These are phyloP conservation scores for Trichoderma guizhouense DNA, from an alignment of 2,329 filamentous ascomycete genomes.

Conservation along the genomic window DNA sequence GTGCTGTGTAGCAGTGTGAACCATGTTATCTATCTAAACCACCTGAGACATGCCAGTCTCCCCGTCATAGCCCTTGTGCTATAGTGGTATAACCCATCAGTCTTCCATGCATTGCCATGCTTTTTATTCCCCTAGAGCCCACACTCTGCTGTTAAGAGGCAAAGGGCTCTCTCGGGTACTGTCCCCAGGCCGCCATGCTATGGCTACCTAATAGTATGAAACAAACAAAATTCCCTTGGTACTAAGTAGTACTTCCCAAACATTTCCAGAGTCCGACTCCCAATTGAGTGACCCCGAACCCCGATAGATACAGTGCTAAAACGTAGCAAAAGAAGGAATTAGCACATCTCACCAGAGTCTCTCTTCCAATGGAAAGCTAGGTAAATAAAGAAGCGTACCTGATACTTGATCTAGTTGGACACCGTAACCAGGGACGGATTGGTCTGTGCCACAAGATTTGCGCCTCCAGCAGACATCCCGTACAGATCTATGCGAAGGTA, in stretches of 20 bases:
- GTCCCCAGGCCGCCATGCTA: not conserved
- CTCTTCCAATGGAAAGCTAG: not conserved
- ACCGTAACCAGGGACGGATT: conserved; percentile 22
- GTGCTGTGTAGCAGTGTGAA: not conserved
- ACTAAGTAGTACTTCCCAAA: not conserved
- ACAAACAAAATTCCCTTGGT: not conserved
- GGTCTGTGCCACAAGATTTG: conserved; percentile 20
- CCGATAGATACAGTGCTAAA: not conserved
- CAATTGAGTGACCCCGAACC: not conserved
- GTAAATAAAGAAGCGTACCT: not conserved
- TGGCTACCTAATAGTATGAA: not conserved
- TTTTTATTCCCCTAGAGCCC: not conserved
- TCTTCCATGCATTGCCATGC: not conserved
- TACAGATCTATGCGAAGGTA: conserved; percentile 31
- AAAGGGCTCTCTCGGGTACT: not conserved
- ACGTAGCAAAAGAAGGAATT: not conserved
- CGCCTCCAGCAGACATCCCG: conserved; percentile 18
- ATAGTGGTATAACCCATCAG: not conserved
- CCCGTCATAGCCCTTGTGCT: not conserved
- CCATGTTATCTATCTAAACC: not conserved
- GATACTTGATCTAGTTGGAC: not conserved
- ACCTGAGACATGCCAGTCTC: not conserved
- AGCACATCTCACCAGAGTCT: not conserved
- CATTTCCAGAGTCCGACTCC: not conserved
- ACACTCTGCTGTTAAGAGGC: not conserved